Conservation (phyloP, 371 early-diverging fungal genomes). For the Mortierella sp. region DNA sequence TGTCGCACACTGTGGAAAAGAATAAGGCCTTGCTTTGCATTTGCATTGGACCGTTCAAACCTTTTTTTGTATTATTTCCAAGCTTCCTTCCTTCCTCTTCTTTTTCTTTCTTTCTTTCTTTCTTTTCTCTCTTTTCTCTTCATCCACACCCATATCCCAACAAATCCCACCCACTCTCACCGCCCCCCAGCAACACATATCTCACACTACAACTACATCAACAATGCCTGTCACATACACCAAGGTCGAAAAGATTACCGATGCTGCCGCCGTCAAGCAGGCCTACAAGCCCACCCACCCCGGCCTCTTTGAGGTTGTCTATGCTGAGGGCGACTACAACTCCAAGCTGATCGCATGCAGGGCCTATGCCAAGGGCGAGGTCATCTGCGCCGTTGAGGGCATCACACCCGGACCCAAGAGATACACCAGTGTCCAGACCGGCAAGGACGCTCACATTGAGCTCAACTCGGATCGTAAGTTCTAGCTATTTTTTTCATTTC, state of each 20-base stretch:
- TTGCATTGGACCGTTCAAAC: neutral
- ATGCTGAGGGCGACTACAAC: constrained; percentile 66
- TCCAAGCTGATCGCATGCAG: constrained; percentile 69
- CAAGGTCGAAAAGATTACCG: constrained; percentile 53
- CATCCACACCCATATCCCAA: neutral
- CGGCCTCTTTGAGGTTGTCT: constrained; percentile 63
- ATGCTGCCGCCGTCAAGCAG: constrained; percentile 53
- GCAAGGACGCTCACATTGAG: constrained; percentile 75
- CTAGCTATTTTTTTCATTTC: constrained; percentile 38
- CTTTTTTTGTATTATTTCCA: neutral
- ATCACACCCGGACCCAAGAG: constrained; percentile 68
- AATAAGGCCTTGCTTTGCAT: neutral
- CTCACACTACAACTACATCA: neutral
- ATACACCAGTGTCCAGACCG: constrained; percentile 78
- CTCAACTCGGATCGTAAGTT: constrained; percentile 72
- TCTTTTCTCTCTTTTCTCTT: constrained; percentile 3
- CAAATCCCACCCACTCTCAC: neutral
- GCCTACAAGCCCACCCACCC: constrained; percentile 66
- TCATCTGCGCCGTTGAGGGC: constrained; percentile 68
- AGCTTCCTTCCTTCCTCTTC: neutral
- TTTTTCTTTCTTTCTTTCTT: neutral
- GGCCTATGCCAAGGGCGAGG: constrained; percentile 66
- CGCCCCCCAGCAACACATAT: neutral
- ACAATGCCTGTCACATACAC: constrained; percentile 50
- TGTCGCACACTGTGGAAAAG: neutral